Evolutionary conservation across 352 stramenopile species (phyloP), one percentile per base, ranked within the genome.

Genomic region (Pilasporangium apinafurcum): DNA sequence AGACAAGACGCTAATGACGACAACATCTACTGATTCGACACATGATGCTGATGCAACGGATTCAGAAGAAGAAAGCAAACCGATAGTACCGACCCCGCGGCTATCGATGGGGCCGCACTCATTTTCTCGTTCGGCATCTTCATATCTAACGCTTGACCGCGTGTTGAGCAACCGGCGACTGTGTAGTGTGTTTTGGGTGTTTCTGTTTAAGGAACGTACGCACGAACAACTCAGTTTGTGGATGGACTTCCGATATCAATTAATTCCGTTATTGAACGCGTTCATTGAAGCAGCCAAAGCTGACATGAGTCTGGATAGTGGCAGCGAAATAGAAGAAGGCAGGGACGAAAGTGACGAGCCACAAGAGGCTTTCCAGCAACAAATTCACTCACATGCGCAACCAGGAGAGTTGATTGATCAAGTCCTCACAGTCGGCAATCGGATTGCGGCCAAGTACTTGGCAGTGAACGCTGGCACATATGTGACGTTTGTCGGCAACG

Each of bases 181-280:
- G 12, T 93, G 81, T 44, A 91, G 81, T 34, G 70, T 93, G 0
- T 93, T 93, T 41, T 93, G 81, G 81, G 76, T 93, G 6, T 90
- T 86, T 48, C 40, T 93, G 13, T 93, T 90, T 53, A 90, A 91
- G 42, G 81, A 93, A 25, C 78, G 81, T 30, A 81, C 71, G 4
- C 81, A 93, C 39, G 65, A 86, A 35, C 76, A 85, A 27, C 34
- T 93, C 31, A 93, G 81, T 59, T 48, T 89, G 14, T 93, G 78
- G 78, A 89, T 93, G 78, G 81, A 93, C 24, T 68, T 86, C 29
- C 65, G 65, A 14, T 74, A 90, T 49, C 72, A 87, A 6, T 40
- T 93, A 4, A 27, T 86, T 22, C 81, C 81, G 14, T 33, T 89
- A 24, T 60, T 92, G 0, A 60, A 76, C 12, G 62, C 68, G 13